phyloP scores from a whole-genome alignment of 345 rosid genomes.

The Acer negundo region DNA sequence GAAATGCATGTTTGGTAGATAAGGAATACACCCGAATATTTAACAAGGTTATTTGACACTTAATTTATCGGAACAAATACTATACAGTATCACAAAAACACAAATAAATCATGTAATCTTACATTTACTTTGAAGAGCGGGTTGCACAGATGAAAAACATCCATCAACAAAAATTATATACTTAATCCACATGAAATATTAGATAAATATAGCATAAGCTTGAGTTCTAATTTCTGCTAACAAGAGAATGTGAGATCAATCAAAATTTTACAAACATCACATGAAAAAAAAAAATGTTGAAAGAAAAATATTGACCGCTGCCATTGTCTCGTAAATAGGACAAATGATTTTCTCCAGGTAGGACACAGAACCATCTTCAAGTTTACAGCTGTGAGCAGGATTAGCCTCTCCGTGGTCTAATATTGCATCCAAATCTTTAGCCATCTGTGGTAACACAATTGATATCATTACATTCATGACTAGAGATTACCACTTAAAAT shows the following conservation, averaged over 20 bases:
- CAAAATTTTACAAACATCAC: not conserved
- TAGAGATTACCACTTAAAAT: not conserved
- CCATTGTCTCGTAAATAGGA: conserved; percentile 73
- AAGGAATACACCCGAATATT: not conserved
- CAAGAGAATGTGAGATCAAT: not conserved
- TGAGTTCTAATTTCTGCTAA: not conserved
- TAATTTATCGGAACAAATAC: not conserved
- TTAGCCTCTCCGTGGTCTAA: conserved; percentile 88
- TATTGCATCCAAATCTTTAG: conserved; percentile 88
- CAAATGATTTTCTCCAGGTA: conserved; percentile 74
- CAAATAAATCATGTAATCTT: not conserved
- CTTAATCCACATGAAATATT: not conserved
- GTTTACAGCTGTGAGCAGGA: conserved; percentile 62
- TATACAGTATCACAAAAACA: not conserved
- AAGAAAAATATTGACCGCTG: conserved; percentile 47
- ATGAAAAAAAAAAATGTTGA: not conserved
- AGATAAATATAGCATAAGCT: not conserved
- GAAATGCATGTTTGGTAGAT: not conserved
- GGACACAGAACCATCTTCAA: conserved; percentile 67
- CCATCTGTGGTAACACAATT: conserved; percentile 64
- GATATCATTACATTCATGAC: conserved; percentile 9
- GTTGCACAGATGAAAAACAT: not conserved
- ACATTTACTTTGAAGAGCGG: not conserved
- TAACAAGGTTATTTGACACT: not conserved
- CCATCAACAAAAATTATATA: conserved; percentile 6